Evolutionary conservation across 805 yeast species (phyloP), one percentile per base, ranked within the genome.

Genomic region (Yamadazyma nakazawae): DNA sequence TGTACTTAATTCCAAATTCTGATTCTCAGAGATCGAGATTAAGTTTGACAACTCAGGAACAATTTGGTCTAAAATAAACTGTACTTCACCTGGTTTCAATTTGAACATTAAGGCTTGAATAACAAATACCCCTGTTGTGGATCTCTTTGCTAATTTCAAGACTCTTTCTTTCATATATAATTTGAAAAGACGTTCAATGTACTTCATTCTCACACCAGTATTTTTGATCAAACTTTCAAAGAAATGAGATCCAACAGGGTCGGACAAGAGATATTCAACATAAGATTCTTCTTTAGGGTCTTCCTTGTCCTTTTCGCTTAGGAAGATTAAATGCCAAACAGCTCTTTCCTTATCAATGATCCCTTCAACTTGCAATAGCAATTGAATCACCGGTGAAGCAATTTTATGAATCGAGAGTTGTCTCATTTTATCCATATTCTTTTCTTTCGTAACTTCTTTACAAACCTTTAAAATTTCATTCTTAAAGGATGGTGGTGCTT

Each of bases 201-300:
- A 82, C 53, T 81, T 84, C 51, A 78, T 67, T 53, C 94, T 81
- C 9, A 66, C 76, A 11, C 76, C 76, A 51, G 84, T 82, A 48
- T 77, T 78, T 40, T 76, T 79, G 43, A 91, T 72, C 10, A 82
- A 77, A 16, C 83, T 76, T 63, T 94, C 89, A 24, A 92, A 72
- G 70, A 94, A 92, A 66, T 90, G 97, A 1, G 96, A 85, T 0
- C 98, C 99, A n/a, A 91, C 88, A 1, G 95, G 74, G 59, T 90
- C 96, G 8, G 94, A 80, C 32, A 92, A 67, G 45, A 91, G 72
- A 57, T 85, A 86, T 61, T 90, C 96, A 26, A 91, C 83, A 62
- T 86, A 90, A 0, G 94, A 81, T 52, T 79, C 91, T 56, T 87
- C 94, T 48, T 79, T 76, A 0, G 78, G 43, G 51, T 84, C 82